Evolutionary conservation across 139 green algal species (phyloP).

Genomic region (Chlorella sp.): DNA sequence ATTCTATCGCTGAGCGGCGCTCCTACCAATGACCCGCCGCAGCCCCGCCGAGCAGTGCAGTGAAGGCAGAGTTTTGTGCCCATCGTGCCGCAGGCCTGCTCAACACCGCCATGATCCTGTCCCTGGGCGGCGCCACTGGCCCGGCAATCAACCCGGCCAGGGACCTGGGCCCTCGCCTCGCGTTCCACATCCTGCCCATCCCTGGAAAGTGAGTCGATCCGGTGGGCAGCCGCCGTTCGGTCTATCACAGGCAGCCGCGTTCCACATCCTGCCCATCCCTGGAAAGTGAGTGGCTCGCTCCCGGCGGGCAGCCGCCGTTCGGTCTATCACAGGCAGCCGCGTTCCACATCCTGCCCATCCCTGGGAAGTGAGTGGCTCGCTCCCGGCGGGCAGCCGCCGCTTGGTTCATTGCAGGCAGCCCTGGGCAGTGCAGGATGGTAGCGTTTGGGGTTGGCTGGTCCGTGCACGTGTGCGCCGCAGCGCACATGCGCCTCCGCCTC

Average conservation of each 20-base stretch:
- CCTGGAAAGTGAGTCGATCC: conserved; percentile 48
- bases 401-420: no score
- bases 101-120: conserved; percentile 1
- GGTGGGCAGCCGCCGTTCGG: no score
- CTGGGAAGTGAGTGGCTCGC: conserved; percentile 49
- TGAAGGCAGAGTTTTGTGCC: not conserved
- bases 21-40: not conserved
- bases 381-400: no score
- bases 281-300: conserved; percentile 49
- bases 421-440: no score
- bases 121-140: conserved; percentile 30
- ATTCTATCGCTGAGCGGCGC: not conserved
- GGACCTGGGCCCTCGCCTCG: conserved; percentile 62
- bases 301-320: no score
- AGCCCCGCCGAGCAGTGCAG: no score
- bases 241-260: no score
- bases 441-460: no score
- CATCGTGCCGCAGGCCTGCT: conserved; percentile 5
- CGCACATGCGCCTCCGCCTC: no score
- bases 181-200: conserved; percentile 65
- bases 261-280: conserved; percentile 64
- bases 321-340: no score
- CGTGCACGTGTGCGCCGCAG: no score
- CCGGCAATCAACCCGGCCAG: conserved; percentile 62
- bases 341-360: conserved; percentile 64